Evolutionary conservation across 2,329 filamentous ascomycete genomes (phyloP).

Genomic region (Chalaropsis ovoidea): DNA sequence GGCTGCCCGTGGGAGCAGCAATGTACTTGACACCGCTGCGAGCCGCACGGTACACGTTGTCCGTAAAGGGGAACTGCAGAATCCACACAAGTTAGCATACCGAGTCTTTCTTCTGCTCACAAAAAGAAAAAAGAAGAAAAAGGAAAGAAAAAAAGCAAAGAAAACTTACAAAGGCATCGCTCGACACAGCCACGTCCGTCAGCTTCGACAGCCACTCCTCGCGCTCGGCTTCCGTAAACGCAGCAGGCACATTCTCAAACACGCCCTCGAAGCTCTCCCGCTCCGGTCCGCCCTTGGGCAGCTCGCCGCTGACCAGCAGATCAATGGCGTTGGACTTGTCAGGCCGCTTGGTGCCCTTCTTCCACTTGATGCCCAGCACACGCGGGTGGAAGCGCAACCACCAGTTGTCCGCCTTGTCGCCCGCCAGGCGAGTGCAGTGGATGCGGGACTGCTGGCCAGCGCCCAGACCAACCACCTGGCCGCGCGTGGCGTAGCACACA

Average conservation of each 20-base stretch:
- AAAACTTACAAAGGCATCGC: slow-evolving; percentile 79
- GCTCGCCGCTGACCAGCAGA: slow-evolving; percentile 79
- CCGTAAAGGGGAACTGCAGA: slow-evolving; percentile 83
- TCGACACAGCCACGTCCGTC: slow-evolving; percentile 72
- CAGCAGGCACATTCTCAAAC: slow-evolving; percentile 77
- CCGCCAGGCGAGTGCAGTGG: slow-evolving; percentile 93
- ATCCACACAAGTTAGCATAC: slow-evolving; percentile 28
- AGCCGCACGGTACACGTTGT: slow-evolving; percentile 88
- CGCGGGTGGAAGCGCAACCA: slow-evolving; percentile 97
- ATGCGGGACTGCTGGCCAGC: slow-evolving; percentile 96
- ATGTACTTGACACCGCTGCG: slow-evolving; percentile 92
- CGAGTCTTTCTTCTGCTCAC: neutral
- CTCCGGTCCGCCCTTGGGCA: slow-evolving; percentile 75
- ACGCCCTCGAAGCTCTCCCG: slow-evolving; percentile 75
- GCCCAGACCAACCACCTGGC: slow-evolving; percentile 86
- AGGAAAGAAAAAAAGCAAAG: neutral
- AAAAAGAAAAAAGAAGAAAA: neutral
- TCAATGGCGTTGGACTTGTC: slow-evolving; percentile 99
- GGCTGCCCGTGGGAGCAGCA: slow-evolving; percentile 81
- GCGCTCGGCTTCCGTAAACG: slow-evolving; percentile 77
- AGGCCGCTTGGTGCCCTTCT: slow-evolving; percentile 89
- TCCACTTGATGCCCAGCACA: slow-evolving; percentile 83
- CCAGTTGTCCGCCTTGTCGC: slow-evolving; percentile 99
- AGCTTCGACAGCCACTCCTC: slow-evolving; percentile 77
- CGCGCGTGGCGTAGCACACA: slow-evolving; percentile 91